Base-by-base conservation (phyloP, 441 rosid genomes). In the Euphorbia neoarborescens region DNA sequence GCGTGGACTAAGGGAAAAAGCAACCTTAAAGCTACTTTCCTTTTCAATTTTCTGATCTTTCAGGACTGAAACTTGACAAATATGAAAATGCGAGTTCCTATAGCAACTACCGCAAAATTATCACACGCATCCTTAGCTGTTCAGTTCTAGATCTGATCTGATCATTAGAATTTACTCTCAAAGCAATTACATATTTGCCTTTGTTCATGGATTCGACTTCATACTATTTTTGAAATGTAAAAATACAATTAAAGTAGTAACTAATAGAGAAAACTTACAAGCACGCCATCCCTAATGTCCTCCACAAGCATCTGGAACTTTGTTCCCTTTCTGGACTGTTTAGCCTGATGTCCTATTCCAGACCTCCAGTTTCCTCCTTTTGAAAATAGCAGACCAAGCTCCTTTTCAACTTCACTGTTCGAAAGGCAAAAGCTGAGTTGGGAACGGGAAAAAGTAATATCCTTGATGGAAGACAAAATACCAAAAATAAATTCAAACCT, bases 301-400 rank as follows among this genome's bases (percentile, higher is more conserved):
- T 94, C 99, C 48, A 94, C 99, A 66, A 88, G 88, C 99, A 94
- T 90, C 79, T 85, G 91, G 71, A 94, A 94, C 80, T 90, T 87
- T 5, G 88, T 84, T 64, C 87, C 88, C 19, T 78, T 60, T 77
- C 88, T 86, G 46, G 92, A 71, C 56, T 85, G 90, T 66, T 87
- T 88, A 64, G 80, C 68, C 80, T 86, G 86, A 75, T 81, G 83
- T 61, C 85, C 87, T 53, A 74, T 59, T 68, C 77, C 80, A 72
- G 92, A 73, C 66, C 85, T 81, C 80, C 84, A 7, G 57, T 86
- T 87, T 69, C 81, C 87, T 76, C 86, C 87, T 79, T 83, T 84
- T 38, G 96, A 85, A 79, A 94, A 91, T 77, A 91, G 72, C 40
- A 88, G 68, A 63, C 99, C 94, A 27, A 91, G 91, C 86, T 90